These are phyloP conservation scores for Graphium sp. DNA, from an alignment of 2,329 filamentous ascomycete genomes.

Conservation along the genomic window DNA sequence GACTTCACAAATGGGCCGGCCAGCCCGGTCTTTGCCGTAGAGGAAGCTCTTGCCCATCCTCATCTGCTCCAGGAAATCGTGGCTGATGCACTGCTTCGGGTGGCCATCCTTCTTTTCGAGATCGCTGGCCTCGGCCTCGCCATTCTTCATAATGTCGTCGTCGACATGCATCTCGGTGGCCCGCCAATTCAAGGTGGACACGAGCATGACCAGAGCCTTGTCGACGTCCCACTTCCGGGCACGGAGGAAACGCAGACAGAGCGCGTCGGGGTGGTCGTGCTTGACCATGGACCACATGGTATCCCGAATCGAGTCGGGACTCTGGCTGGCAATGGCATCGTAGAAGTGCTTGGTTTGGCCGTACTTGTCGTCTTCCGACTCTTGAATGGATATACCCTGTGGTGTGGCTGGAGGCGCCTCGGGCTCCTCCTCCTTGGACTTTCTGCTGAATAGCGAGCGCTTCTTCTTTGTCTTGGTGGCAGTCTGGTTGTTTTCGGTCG, in stretches of 20 bases:
- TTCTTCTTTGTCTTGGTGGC: constrained; percentile 54
- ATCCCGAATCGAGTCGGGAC: constrained; percentile 60
- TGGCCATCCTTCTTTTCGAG: constrained; percentile 38
- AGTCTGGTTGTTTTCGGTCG: constrained; percentile 11
- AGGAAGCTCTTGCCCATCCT: constrained; percentile 86
- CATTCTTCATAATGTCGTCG: constrained; percentile 65
- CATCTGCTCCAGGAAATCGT: constrained; percentile 71
- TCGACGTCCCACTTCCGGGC: constrained; percentile 95
- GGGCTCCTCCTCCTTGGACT: constrained; percentile 35
- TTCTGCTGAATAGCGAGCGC: constrained; percentile 50
- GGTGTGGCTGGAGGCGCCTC: constrained; percentile 18
- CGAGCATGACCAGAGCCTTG: constrained; percentile 82
- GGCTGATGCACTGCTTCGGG: constrained; percentile 45
- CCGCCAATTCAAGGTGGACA: constrained; percentile 90
- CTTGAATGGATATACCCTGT: constrained; percentile 18
- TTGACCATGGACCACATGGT: constrained; percentile 93
- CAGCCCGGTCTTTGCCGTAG: constrained; percentile 71
- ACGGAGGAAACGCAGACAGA: constrained; percentile 66
- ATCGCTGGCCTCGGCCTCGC: constrained; percentile 54
- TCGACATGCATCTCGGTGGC: constrained; percentile 72
- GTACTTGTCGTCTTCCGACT: constrained; percentile 70
- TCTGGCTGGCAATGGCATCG: constrained; percentile 58
- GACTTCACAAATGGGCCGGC: constrained; percentile 75
- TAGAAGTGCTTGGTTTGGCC: constrained; percentile 78
- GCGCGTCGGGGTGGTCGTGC: constrained; percentile 79